Percentiles rank a stretch among this genome's conserved stretches.
These are phyloP conservation scores for Phytophthora pistaciae DNA, from an alignment of 352 stramenopile genomes.

Conservation along the genomic window DNA sequence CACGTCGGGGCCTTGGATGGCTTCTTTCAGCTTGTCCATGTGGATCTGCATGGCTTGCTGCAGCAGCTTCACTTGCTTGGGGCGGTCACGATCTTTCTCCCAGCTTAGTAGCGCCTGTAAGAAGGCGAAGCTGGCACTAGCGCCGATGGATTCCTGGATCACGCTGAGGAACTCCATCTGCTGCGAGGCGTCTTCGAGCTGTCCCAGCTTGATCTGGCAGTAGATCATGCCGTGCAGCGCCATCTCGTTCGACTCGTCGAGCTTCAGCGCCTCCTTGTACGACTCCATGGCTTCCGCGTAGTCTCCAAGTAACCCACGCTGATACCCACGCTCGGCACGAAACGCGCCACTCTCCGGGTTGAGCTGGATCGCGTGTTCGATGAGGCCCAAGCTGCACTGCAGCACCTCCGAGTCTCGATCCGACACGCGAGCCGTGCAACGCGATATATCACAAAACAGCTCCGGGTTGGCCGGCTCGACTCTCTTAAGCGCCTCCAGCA, in stretches of 20 bases:
- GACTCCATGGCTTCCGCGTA: constrained; percentile 83
- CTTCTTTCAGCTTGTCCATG: constrained; percentile 82
- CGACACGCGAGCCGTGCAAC: constrained; percentile 71
- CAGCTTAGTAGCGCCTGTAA: constrained; percentile 89
- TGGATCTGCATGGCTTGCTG: constrained; percentile 84
- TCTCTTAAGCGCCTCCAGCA: constrained; percentile 76
- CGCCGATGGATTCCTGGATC: constrained; percentile 89
- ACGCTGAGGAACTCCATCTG: constrained; percentile 94
- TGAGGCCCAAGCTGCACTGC: constrained; percentile 73
- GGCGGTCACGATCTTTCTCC: constrained; percentile 76
- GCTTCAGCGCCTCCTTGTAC: constrained; percentile 88
- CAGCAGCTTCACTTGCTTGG: constrained; percentile 76
- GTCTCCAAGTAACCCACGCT: constrained; percentile 77
- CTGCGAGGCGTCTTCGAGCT: constrained; percentile 90
- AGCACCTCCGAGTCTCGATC: constrained; percentile 75
- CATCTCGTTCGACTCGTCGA: constrained; percentile 89
- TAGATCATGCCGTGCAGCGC: constrained; percentile 94
- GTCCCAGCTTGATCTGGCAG: constrained; percentile 91
- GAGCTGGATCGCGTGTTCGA: constrained; percentile 75
- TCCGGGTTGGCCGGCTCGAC: constrained; percentile 75
- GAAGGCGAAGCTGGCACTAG: constrained; percentile 83
- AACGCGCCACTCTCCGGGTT: constrained; percentile 69
- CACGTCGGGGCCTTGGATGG: constrained; percentile 64
- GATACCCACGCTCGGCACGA: constrained; percentile 83
- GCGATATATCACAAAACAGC: constrained; percentile 70